Conservation (phyloP, 176 grass and related monocot genomes). For the Hyparrhenia diplandra region DNA sequence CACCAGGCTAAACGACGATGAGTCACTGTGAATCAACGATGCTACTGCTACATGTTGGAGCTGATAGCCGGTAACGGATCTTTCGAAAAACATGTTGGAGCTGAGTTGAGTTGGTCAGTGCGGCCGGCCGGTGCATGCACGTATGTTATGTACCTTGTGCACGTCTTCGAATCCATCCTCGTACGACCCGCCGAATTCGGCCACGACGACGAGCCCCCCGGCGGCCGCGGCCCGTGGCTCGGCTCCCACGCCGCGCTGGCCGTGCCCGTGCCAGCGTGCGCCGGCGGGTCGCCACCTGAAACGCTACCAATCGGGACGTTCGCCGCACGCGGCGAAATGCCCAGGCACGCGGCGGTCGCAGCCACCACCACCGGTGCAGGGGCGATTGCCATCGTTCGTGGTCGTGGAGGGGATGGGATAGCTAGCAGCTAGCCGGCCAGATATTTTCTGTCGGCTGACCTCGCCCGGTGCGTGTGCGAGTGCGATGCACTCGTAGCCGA, state of each 20-base stretch:
- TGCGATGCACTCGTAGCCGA: no score
- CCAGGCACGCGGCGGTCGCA: neutral
- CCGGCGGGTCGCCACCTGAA: constrained; percentile 10
- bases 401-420: neutral
- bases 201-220: constrained; percentile 36
- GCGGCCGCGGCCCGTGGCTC: neutral
- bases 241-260: neutral
- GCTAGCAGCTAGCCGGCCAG: no score
- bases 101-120: no score
- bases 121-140: no score
- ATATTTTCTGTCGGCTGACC: no score
- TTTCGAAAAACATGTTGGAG: no score
- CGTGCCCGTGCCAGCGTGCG: neutral
- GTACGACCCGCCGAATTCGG: constrained; percentile 56
- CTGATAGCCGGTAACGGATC: no score
- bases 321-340: neutral
- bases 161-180: constrained; percentile 64
- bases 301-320: neutral
- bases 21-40: neutral
- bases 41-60: no score
- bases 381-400: constrained; percentile 4
- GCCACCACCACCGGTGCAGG: constrained; percentile 21
- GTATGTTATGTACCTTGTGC: constrained; percentile 36
- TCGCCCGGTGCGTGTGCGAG: no score
- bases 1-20: neutral